These are phyloP conservation scores for Suhomyces wounanorum DNA, from an alignment of 1,139 yeast species.

Conservation along the genomic window DNA sequence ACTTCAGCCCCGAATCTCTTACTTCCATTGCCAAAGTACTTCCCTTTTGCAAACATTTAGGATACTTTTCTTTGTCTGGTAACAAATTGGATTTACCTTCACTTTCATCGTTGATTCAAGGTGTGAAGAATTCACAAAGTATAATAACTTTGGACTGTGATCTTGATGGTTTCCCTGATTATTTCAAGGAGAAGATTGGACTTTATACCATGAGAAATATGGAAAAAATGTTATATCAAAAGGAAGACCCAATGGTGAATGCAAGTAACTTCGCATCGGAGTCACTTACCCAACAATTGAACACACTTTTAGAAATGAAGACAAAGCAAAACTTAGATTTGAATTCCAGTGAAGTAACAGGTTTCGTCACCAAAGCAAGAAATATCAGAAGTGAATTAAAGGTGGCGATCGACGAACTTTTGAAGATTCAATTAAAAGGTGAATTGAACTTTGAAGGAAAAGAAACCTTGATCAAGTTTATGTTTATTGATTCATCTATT, in stretches of 20 bases:
- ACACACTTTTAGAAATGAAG: constrained; percentile 39
- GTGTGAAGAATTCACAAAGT: constrained; percentile 41
- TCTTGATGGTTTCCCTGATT: constrained; percentile 37
- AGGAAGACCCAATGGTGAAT: constrained; percentile 14
- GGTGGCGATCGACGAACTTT: constrained; percentile 57
- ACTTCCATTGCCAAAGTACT: constrained; percentile 60
- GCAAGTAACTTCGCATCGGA: constrained; percentile 32
- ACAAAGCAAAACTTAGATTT: constrained; percentile 22
- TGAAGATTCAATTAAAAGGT: constrained; percentile 54
- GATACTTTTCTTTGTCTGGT: constrained; percentile 62
- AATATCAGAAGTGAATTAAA: constrained; percentile 50
- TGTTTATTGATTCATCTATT: constrained; percentile 68
- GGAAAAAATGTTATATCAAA: constrained; percentile 44
- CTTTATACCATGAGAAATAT: constrained; percentile 71
- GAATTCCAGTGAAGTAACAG: constrained; percentile 30
- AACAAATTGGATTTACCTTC: constrained; percentile 51
- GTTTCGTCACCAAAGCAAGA: constrained; percentile 47
- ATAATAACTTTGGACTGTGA: constrained; percentile 46
- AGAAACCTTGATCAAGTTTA: constrained; percentile 67
- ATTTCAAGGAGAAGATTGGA: constrained; percentile 60
- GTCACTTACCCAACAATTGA: constrained; percentile 42
- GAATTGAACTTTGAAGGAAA: constrained; percentile 66
- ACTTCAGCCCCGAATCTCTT: constrained; percentile 47
- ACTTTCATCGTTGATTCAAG: constrained; percentile 44
- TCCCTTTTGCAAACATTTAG: constrained; percentile 60